Evolutionary conservation across 2,329 filamentous ascomycete species (phyloP).

Genomic region (Aschersonia sp.): DNA sequence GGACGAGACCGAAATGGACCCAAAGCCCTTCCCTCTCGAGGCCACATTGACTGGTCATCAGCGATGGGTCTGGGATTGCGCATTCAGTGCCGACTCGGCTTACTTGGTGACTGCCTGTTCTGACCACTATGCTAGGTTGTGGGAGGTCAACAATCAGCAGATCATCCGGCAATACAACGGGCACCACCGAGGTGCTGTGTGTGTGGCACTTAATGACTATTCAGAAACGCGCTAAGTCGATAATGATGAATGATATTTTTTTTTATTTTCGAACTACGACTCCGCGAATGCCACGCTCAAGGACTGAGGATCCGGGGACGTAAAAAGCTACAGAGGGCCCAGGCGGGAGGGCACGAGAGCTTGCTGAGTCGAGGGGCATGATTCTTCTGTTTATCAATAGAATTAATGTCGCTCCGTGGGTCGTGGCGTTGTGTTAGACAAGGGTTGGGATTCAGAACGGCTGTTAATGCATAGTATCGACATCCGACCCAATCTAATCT

Average conservation of each 20-base stretch:
- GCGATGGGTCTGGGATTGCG: conserved; percentile 96
- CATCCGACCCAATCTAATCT: no score
- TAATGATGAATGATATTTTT: neutral
- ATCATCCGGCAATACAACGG: conserved; percentile 94
- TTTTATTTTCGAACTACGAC: no score
- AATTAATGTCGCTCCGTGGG: no score
- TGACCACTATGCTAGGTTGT: conserved; percentile 83
- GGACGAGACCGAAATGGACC: conserved; percentile 18
- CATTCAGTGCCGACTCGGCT: conserved; percentile 83
- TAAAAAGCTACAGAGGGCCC: no score
- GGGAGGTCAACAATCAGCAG: conserved; percentile 75
- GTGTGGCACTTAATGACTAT: conserved; percentile 85
- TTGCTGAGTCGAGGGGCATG: no score
- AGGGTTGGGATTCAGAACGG: no score
- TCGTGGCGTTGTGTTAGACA: no score
- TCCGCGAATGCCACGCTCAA: no score
- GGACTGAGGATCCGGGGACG: no score
- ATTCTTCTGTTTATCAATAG: no score
- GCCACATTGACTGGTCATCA: conserved; percentile 83
- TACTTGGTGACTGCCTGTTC: conserved; percentile 89
- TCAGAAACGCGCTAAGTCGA: conserved; percentile 33
- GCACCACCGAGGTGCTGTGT: conserved; percentile 82
- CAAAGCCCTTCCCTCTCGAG: conserved; percentile 61
- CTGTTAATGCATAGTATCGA: no score
- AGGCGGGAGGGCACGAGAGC: no score